A percentile compares a stretch with the other conserved stretches of the same genome.
Evolutionary conservation across 1,284 basidiomycete species (phyloP).

Genomic region (Fomitopsis palustris): DNA sequence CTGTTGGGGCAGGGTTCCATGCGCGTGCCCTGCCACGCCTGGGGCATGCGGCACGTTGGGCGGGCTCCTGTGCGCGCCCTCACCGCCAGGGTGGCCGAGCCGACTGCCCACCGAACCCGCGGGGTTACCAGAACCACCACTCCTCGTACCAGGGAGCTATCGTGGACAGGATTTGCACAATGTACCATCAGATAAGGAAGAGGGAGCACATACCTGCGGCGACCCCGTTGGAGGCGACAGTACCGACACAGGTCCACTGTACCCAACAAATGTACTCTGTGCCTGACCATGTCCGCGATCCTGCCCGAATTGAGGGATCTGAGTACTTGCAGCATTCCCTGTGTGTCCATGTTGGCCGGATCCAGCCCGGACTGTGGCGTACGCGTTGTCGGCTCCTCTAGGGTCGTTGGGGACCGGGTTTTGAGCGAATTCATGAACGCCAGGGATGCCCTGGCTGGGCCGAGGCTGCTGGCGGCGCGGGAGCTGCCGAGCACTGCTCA

Average conservation of each 20-base stretch:
- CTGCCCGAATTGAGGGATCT: conserved; percentile 8
- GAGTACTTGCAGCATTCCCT: conserved; percentile 7
- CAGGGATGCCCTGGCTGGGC: conserved; percentile 8
- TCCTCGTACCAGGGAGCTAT: conserved; percentile 10
- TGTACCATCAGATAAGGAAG: conserved; percentile 18
- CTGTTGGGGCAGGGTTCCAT: conserved; percentile 1
- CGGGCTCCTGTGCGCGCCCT: conserved; percentile 10
- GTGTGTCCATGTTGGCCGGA: conserved; percentile 17
- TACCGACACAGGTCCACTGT: conserved; percentile 6
- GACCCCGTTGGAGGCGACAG: conserved; percentile 11
- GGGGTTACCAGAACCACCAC: conserved; percentile 14
- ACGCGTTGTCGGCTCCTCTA: conserved; percentile 8
- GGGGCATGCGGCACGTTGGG: conserved; percentile 16
- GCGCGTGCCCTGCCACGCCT: conserved; percentile 7
- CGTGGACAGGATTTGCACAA: conserved; percentile 8
- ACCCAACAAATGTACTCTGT: conserved; percentile 3
- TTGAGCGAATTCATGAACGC: conserved; percentile 12
- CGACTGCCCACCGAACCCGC: conserved; percentile 13
- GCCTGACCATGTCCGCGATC: conserved; percentile 9
- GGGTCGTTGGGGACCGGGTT: conserved; percentile 12
- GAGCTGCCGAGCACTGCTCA: conserved; percentile 11
- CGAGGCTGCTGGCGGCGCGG: conserved; percentile 12
- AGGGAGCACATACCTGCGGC: conserved; percentile 12
- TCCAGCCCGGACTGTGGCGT: conserved; percentile 19
- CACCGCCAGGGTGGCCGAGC: conserved; percentile 14